These are phyloP conservation scores for Henningerozyma blattae DNA, from an alignment of 805 yeast species.

Conservation along the genomic window DNA sequence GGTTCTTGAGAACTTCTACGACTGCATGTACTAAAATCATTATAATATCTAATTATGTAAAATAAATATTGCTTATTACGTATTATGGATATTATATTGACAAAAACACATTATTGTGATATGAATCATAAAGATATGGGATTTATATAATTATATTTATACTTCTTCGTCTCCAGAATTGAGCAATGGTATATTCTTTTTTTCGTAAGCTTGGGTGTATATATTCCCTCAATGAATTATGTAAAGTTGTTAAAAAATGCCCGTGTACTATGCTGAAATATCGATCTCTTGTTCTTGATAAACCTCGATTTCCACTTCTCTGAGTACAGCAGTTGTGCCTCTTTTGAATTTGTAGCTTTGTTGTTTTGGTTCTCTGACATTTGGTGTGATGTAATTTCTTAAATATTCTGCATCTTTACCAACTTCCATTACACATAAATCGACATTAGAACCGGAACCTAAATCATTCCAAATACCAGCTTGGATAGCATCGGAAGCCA, in stretches of 20 bases:
- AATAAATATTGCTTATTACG: too few species aligned
- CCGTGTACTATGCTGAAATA: constrained; percentile 13
- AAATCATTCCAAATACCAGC: constrained; percentile 99
- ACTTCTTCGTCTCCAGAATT: too few species aligned
- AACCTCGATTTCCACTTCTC: constrained; percentile 50
- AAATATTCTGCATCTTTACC: constrained; percentile 77
- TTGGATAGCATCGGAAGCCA: constrained; percentile 87
- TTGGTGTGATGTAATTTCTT: constrained; percentile 87
- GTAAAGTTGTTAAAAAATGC: not conserved
- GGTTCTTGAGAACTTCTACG: too few species aligned
- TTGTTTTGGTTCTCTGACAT: constrained; percentile 71
- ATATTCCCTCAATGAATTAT: not conserved
- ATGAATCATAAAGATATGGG: too few species aligned
- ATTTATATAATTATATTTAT: too few species aligned
- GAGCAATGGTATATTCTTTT: not conserved
- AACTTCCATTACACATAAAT: constrained; percentile 89
- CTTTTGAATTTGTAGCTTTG: constrained; percentile 74
- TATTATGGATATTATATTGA: too few species aligned
- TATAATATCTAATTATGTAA: too few species aligned
- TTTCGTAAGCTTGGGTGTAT: not conserved
- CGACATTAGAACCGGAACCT: constrained; percentile 98
- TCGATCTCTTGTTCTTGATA: constrained; percentile 52
- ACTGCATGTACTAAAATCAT: too few species aligned
- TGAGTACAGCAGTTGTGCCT: constrained; percentile 88
- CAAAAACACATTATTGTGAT: too few species aligned